Conservation (phyloP, 805 yeast genomes). For the Millerozyma miso region DNA sequence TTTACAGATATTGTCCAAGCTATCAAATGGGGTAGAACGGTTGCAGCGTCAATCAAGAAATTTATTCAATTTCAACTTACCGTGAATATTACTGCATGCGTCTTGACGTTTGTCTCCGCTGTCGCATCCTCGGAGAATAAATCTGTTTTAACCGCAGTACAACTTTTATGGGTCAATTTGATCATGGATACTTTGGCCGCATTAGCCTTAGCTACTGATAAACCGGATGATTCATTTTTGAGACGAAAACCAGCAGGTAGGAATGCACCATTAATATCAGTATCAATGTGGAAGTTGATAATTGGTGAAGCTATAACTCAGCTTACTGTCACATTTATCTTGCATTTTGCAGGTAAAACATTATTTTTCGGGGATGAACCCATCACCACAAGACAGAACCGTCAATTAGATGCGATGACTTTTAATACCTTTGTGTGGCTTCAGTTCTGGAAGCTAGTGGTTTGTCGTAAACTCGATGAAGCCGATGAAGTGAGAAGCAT, state of each 20-base stretch:
- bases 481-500: constrained; percentile 62
- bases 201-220: constrained; percentile 94
- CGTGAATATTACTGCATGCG: constrained; percentile 95
- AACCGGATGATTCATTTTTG: constrained; percentile 80
- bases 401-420: constrained; percentile 75
- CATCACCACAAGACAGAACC: constrained; percentile 41
- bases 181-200: constrained; percentile 99
- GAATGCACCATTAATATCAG: constrained; percentile 70
- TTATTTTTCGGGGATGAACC: constrained; percentile 42
- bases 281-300: constrained; percentile 98
- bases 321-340: constrained; percentile 68
- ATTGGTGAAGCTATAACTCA: constrained; percentile 81
- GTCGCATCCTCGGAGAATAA: constrained; percentile 74
- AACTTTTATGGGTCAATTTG: constrained; percentile 92
- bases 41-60: constrained; percentile 88
- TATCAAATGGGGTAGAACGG: constrained; percentile 98
- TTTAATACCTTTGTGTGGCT: constrained; percentile 97
- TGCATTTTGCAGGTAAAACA: constrained; percentile 73
- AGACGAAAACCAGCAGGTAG: constrained; percentile 84
- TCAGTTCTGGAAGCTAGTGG: constrained; percentile 90
- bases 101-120: constrained; percentile 89
- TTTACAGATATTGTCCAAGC: constrained; percentile 94
- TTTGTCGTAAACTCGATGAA: constrained; percentile 86
- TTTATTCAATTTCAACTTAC: constrained; percentile 96
- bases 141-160: constrained; percentile 95